Conservation (phyloP, 2,329 filamentous ascomycete genomes). For the Verruconis gallopava region DNA sequence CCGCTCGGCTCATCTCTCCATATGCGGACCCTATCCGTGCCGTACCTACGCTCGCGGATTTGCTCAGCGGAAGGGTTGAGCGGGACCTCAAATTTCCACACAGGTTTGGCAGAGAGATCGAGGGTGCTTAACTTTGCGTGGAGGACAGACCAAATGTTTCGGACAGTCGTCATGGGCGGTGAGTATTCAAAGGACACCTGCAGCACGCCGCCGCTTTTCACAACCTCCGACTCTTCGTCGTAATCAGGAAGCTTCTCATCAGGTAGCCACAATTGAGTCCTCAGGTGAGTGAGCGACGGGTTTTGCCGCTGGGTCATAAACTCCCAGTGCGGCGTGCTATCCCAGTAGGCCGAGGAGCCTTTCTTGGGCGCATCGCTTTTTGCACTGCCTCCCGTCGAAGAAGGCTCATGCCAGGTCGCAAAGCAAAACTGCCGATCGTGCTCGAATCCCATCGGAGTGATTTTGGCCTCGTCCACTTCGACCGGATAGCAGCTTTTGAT, state of each 20-base stretch:
- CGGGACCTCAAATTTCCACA: slow-evolving; percentile 54
- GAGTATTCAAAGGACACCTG: slow-evolving; percentile 51
- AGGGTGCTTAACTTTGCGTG: slow-evolving; percentile 19
- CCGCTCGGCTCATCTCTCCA: slow-evolving; percentile 46
- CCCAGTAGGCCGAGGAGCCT: neutral
- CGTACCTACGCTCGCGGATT: slow-evolving; percentile 46
- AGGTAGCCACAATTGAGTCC: slow-evolving; percentile 54
- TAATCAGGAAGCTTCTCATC: slow-evolving; percentile 45
- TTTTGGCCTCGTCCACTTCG: slow-evolving; percentile 51
- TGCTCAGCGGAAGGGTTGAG: slow-evolving; percentile 47
- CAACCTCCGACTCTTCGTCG: slow-evolving; percentile 34
- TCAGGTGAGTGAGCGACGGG: slow-evolving; percentile 57
- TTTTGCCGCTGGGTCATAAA: slow-evolving; percentile 59
- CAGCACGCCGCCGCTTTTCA: slow-evolving; percentile 45
- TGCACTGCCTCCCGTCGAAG: slow-evolving; percentile 16
- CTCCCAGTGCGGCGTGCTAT: slow-evolving; percentile 41
- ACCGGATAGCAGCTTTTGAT: slow-evolving; percentile 72
- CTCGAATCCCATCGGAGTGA: slow-evolving; percentile 56
- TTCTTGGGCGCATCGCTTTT: neutral
- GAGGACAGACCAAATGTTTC: slow-evolving; percentile 21
- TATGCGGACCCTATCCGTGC: slow-evolving; percentile 47
- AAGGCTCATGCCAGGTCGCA: slow-evolving; percentile 43
- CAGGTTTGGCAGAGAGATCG: slow-evolving; percentile 24
- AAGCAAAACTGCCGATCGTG: slow-evolving; percentile 78
- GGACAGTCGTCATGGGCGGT: slow-evolving; percentile 21